Evolutionary conservation across 1,284 basidiomycete species (phyloP), one percentile per base, ranked within the genome.

Genomic region (Termitomyces sp.): DNA sequence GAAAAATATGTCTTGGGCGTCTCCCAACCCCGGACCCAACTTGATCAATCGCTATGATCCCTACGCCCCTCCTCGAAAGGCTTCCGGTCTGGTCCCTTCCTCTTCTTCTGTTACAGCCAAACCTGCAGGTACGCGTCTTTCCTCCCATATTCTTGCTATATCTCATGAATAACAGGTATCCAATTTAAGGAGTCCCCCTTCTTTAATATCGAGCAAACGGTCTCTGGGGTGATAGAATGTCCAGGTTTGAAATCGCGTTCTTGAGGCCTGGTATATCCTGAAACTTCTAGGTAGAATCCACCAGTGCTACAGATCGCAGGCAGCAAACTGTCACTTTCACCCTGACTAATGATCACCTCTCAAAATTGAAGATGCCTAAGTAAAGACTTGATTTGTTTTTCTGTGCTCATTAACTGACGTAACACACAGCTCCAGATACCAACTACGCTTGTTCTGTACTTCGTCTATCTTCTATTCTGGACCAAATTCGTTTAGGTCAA

Each of bases 391-490:
- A 48, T 19, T 42, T 57, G 59, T 51, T 60, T 49, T 48, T 58
- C 41, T 46, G 24, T 31, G 34, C 49, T 45, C 33, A 52, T 41
- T 49, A 28, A 48, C 46, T 57, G 16, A 58, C n/a, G 8, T 47
- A 7, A n/a, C 1, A 41, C 34, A 18, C 49, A 91, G 88, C 33
- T 68, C 81, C 14, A 84, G 79, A 60, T 87, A 86, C 65, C 90
- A 93, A 67, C 75, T 97, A 26, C 87, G 94, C 19, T 71, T 97
- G 8, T 97, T 93, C 71, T 96, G 93, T 72, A 94, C 95, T 0
- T 94, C 92, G 1, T 93, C 91, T 33, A 77, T 84, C n/a, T 91
- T 88, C 69, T 93, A 89, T 64, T 72, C 77, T 34, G 68, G 72
- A 50, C 65, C 73, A 40, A 72, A 72, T 8, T 69, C 75, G 9